A percentile compares a stretch with the other conserved stretches of the same genome.
Evolutionary conservation across 129 eudicot genomes (phyloP).

Genomic region (Lonicera japonica): DNA sequence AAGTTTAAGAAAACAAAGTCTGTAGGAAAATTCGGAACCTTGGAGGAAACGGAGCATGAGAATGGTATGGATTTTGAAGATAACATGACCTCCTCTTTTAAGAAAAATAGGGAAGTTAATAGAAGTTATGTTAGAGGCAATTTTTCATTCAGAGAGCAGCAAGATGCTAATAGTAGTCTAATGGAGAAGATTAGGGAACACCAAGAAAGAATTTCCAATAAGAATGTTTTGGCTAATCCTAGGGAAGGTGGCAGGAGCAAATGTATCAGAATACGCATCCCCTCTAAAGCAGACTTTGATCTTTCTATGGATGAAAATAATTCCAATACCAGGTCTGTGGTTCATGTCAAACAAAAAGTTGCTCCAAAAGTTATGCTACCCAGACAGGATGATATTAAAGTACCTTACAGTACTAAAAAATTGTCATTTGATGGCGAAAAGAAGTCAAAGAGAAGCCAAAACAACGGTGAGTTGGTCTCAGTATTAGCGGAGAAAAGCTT

Average conservation of each 20-base stretch:
- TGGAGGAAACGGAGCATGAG: slow-evolving; percentile 18
- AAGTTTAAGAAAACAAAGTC: slow-evolving; percentile 34
- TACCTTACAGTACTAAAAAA: slow-evolving; percentile 11
- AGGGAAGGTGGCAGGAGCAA: slow-evolving; percentile 24
- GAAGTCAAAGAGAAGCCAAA: slow-evolving; percentile 32
- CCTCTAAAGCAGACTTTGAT: slow-evolving; percentile 33
- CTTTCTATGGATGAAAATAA: slow-evolving; percentile 21
- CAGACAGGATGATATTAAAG: slow-evolving; percentile 16
- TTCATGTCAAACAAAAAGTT: slow-evolving; percentile 20
- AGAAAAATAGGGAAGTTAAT: slow-evolving; percentile 36
- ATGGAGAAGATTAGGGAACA: slow-evolving; percentile 21
- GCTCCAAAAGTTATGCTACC: slow-evolving; percentile 10
- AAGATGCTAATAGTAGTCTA: slow-evolving; percentile 19
- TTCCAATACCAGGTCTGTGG: slow-evolving; percentile 5
- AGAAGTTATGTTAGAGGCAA: slow-evolving; percentile 27
- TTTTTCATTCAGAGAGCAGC: slow-evolving; percentile 25
- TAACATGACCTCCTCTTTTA: too few relatives aligned
- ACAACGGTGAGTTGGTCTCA: slow-evolving; percentile 11
- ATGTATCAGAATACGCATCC: slow-evolving; percentile 17
- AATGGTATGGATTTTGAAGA: slow-evolving; percentile 19
- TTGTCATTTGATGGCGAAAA: slow-evolving; percentile 26
- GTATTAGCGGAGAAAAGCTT: too few relatives aligned
- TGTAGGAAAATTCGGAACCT: slow-evolving; percentile 18
- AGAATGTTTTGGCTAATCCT: too few relatives aligned
- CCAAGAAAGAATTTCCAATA: too few relatives aligned